Base-by-base conservation (phyloP, 1,139 yeast species). In the Lodderomyces oxycetoniae region DNA sequence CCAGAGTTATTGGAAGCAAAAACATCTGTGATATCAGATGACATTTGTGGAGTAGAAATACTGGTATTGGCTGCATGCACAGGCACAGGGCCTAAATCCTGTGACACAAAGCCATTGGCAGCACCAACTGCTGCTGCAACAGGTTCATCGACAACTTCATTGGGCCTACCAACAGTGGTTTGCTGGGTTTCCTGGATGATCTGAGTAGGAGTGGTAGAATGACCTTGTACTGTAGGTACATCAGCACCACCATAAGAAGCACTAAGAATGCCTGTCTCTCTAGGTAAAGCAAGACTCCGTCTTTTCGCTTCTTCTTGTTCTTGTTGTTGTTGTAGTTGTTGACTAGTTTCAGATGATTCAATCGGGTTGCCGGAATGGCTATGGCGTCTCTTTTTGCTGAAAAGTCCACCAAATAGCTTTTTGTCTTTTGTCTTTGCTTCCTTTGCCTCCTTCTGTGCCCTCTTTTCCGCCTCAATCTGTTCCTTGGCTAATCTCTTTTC, bases 361-460 rank as follows among this genome's bases (percentile, higher is more conserved):
- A 13, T 28, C 3, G 31, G 27, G n/a, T 17, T 25, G 7, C 37
- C 31, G 1, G 36, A 9, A 5, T 35, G 36, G 26, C 42, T 38
- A 19, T 33, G 30, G 30, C 37, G 32, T 33, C 34, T 17, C 13
- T 26, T 32, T 17, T 34, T 39, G 28, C 33, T 31, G 28, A 32
- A 34, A 11, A 40, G 33, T 2, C 38, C 35, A 8, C 33, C 30
- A 24, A 41, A 33, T 15, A 25, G 13, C 25, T 32, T 31, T 13
- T 27, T 40, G n/a, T 37, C 39, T 17, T 45, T 38, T 33, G 41
- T 48, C 4, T 45, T 44, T 4, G 36, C 29, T 17, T 43, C 44
- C 32, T 44, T 39, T 4, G 43, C 39, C 34, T 19, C 22, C n/a
- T 24, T 24, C 14, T 12, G 9, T 6, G 24, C 31, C 31, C 31